Evolutionary conservation across 208 protist genomes (phyloP).

Genomic region (Leishmania braziliensis): DNA sequence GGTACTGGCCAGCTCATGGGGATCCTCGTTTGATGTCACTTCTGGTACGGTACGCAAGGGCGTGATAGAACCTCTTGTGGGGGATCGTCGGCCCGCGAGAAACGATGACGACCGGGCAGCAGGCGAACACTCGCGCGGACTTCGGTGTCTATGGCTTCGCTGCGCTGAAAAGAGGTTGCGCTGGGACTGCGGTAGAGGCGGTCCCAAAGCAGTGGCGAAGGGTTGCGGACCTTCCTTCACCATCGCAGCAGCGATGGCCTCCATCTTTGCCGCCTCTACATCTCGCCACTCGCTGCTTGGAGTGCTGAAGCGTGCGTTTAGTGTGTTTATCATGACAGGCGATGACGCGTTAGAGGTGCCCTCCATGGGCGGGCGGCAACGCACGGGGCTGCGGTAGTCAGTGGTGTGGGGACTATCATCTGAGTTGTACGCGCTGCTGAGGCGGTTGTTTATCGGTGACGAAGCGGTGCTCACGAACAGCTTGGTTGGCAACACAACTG

Average conservation of each 20-base stretch:
- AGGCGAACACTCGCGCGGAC: constrained; percentile 14
- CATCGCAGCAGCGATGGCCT: neutral
- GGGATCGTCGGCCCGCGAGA: neutral
- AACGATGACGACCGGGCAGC: constrained; percentile 3
- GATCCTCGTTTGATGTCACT: neutral
- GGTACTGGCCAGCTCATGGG: constrained; percentile 13
- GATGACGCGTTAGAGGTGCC: constrained; percentile 8
- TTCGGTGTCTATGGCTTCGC: constrained; percentile 2
- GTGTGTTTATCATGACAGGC: neutral
- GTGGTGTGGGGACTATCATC: constrained; percentile 23
- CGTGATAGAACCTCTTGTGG: neutral
- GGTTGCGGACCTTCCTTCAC: neutral
- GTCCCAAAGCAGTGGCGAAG: neutral
- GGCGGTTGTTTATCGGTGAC: neutral
- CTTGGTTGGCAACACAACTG: neutral
- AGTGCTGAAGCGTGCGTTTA: neutral
- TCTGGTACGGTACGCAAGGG: neutral
- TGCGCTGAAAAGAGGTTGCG: neutral
- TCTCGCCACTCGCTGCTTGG: constrained; percentile 6
- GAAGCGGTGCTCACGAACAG: neutral
- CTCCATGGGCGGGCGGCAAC: constrained; percentile 10
- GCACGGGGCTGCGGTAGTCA: constrained; percentile 33
- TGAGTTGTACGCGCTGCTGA: neutral
- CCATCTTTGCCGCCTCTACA: neutral
- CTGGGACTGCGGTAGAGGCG: constrained; percentile 2